These are phyloP conservation scores for Thozetella sp. DNA, from an alignment of 495 filamentous ascomycete species.

Conservation along the genomic window DNA sequence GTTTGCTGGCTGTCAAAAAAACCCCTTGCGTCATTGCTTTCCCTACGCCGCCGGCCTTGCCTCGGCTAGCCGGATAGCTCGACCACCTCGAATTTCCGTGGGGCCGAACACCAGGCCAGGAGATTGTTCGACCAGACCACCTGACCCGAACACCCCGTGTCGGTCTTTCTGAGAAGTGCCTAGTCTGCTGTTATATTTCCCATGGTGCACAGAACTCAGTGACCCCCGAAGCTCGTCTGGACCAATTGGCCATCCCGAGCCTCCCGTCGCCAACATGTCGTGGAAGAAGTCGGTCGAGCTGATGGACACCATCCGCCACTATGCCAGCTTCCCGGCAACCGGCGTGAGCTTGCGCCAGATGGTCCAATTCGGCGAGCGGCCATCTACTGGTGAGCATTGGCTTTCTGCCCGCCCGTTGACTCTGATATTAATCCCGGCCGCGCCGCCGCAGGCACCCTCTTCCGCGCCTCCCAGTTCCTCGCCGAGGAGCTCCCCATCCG, in stretches of 20 bases:
- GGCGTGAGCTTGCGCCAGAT: constrained; percentile 96
- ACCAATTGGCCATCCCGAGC: constrained; percentile 30
- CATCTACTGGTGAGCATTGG: constrained; percentile 71
- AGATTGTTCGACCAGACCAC: background rate
- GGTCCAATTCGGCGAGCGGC: constrained; percentile 96
- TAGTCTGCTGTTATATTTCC: background rate
- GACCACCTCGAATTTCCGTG: background rate
- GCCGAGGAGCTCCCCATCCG: constrained; percentile 98
- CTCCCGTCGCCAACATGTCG: constrained; percentile 58
- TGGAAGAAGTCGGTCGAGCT: constrained; percentile 88
- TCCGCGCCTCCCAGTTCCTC: constrained; percentile 96
- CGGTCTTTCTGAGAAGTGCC: background rate
- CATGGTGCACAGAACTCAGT: constrained; percentile 26
- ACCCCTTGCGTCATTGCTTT: background rate
- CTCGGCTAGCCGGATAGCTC: constrained; percentile 1
- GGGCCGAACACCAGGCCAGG: background rate
- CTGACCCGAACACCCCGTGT: background rate
- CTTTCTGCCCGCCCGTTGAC: constrained; percentile 13
- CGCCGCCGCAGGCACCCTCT: constrained; percentile 74
- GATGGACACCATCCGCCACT: constrained; percentile 99
- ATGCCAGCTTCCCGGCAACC: constrained; percentile 94
- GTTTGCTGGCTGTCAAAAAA: no score
- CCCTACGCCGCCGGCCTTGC: background rate
- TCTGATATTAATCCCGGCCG: constrained; percentile 6
- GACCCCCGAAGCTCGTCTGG: constrained; percentile 24